Base-by-base conservation (phyloP, 116 monocot genomes). In the Dioscorea cayenensis region DNA sequence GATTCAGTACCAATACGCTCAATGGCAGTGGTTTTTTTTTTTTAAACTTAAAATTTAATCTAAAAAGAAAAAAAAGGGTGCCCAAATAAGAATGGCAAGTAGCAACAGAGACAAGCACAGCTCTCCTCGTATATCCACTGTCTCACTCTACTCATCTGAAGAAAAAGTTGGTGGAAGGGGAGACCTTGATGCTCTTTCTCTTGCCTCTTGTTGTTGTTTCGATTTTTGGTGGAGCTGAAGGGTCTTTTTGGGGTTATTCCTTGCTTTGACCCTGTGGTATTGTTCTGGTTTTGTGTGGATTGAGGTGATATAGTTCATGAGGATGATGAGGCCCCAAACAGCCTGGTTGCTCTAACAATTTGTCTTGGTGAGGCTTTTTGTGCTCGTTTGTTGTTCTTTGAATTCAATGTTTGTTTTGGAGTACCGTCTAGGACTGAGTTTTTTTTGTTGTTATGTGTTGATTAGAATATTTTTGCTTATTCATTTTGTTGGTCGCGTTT, bases 271-370 rank as follows among this genome's bases (percentile, higher is more conserved):
- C 13, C 61, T 76, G 43, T 71, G 14, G 66, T 58, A 29, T 22
- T 76, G 5, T 36, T 78, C 22, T 1, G 64, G 13, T 29, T 18
- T 77, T 38, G 86, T 76, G 22, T n/a, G n/a, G n/a, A 2, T 7
- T 20, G 88, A 18, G 97, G 90, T 27, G 97, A 97, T 75, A 97
- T 92, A 49, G 90, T 93, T 16, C 97, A 97, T 66, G 84, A 81
- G 65, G 97, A 97, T 38, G 79, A 88, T 32, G 60, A 75, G 59
- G 81, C 83, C 19, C 97, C 12, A 97, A 86, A 76, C 78, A 85
- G 51, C 93, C 93, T 18, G 97, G 97, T 32, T 97, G 97, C 79
- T 77, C 84, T 52, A 97, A 97, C 73, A 81, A 93, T 97, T 97
- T 64, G 86, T 97, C 9, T 70, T 97, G 86, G 97, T 97, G 76